A percentile compares a stretch with the other conserved stretches of the same genome.
Evolutionary conservation across 1,284 basidiomycete genomes (phyloP).

Genomic region (Crocinoboletus sp.): DNA sequence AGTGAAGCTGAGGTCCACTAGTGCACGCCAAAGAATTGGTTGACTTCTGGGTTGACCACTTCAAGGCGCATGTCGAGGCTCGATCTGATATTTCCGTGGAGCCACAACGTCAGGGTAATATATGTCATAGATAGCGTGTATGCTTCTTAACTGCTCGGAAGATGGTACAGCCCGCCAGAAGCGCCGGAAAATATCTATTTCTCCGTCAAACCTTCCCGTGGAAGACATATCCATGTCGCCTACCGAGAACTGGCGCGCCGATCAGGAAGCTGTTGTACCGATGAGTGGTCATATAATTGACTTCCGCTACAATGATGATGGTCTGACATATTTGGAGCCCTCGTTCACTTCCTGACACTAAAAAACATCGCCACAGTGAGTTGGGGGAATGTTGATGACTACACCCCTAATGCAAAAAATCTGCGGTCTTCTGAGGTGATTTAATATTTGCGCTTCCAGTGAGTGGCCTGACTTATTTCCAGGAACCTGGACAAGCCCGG

Average conservation of each 20-base stretch:
- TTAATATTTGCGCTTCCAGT: not conserved
- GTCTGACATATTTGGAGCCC: constrained; percentile 18
- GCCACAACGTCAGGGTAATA: constrained; percentile 28
- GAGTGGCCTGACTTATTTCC: constrained; percentile 10
- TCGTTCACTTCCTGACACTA: constrained; percentile 1
- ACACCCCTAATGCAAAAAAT: constrained; percentile 13
- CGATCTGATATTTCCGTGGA: constrained; percentile 48
- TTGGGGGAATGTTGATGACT: constrained; percentile 19
- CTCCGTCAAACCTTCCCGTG: not conserved
- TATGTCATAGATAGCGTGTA: not conserved
- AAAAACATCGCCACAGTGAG: constrained; percentile 16
- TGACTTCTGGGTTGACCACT: constrained; percentile 68
- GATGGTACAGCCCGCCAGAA: constrained; percentile 20
- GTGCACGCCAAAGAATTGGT: constrained; percentile 60
- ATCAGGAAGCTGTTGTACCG: constrained; percentile 2
- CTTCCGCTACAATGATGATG: constrained; percentile 23
- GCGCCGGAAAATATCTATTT: constrained; percentile 22
- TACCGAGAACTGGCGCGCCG: constrained; percentile 3
- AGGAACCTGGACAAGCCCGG: constrained; percentile 79
- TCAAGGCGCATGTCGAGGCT: constrained; percentile 63
- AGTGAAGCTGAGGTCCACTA: constrained; percentile 27
- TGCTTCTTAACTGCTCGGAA: constrained; percentile 9
- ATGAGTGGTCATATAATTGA: constrained; percentile 17
- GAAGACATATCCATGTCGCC: not conserved
- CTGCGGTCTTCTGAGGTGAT: constrained; percentile 66